phyloP scores from a whole-genome alignment of 768 basidiomycete genomes.

The Clathrus columnatus region DNA sequence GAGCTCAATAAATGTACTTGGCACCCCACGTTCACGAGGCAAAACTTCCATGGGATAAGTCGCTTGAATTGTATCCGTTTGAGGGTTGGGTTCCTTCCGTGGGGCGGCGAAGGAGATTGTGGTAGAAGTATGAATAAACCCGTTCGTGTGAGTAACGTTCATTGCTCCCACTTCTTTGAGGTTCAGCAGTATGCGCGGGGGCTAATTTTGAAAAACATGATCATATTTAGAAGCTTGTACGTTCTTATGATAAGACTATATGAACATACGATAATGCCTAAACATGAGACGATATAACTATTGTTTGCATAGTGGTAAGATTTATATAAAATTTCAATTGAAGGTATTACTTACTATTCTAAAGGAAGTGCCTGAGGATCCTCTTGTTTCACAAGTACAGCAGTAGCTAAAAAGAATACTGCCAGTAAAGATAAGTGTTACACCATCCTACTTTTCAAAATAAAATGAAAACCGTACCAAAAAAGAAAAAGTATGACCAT shows the following conservation, averaged over 20 bases:
- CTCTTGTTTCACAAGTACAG: neutral
- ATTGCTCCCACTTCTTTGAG: neutral
- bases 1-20: too few relatives aligned
- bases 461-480: neutral
- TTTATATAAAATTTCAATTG: neutral
- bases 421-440: neutral
- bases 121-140: neutral
- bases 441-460: neutral
- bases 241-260: neutral
- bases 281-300: neutral
- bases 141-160: neutral
- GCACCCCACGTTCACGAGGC: too few relatives aligned
- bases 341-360: neutral
- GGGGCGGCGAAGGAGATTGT: neutral
- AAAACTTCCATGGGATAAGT: too few relatives aligned
- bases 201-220: neutral
- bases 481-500: neutral
- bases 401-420: neutral
- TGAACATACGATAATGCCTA: neutral
- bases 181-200: neutral
- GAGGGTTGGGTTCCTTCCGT: too few relatives aligned
- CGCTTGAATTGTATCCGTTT: too few relatives aligned
- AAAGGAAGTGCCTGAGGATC: neutral
- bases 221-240: neutral
- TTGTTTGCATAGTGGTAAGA: neutral